Conservation (phyloP, 2,329 filamentous ascomycete genomes). For the Penicillium capsulatum region DNA sequence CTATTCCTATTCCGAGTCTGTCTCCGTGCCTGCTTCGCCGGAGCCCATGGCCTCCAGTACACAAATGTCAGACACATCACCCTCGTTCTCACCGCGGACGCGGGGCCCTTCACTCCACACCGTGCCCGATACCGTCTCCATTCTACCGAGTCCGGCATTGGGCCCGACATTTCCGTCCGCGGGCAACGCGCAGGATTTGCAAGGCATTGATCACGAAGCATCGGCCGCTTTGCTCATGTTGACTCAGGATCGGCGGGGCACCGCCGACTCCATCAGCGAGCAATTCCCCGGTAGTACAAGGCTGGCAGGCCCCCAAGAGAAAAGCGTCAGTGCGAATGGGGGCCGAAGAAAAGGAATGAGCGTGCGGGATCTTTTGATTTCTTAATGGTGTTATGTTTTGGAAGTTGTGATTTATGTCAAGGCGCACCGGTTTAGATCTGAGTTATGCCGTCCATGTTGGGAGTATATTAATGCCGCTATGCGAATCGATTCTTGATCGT, state of each 20-base stretch:
- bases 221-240: conserved; percentile 85
- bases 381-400: conserved; percentile 30
- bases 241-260: conserved; percentile 67
- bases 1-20: conserved; percentile 25
- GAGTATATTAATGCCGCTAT: too few species aligned
- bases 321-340: conserved; percentile 10
- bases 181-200: conserved; percentile 22
- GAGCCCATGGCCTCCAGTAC: conserved; percentile 25
- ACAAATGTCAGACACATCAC: conserved; percentile 26
- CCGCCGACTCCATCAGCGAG: conserved; percentile 31
- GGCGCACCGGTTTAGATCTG: too few species aligned
- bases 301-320: conserved; percentile 6
- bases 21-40: conserved; percentile 38
- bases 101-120: conserved; percentile 21
- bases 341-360: conserved; percentile 49
- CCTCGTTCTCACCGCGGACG: conserved; percentile 33
- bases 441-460: too few species aligned
- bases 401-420: too few species aligned
- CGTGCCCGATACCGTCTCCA: conserved; percentile 26
- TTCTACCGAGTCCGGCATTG: conserved; percentile 37
- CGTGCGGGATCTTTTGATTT: conserved; percentile 53
- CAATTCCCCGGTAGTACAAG: conserved; percentile 11
- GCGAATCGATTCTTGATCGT: too few species aligned
- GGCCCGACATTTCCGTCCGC: conserved; percentile 25
- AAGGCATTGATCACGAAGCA: conserved; percentile 66